These are phyloP conservation scores for Plantago major DNA, from an alignment of 257 asterid genomes.

Conservation along the genomic window DNA sequence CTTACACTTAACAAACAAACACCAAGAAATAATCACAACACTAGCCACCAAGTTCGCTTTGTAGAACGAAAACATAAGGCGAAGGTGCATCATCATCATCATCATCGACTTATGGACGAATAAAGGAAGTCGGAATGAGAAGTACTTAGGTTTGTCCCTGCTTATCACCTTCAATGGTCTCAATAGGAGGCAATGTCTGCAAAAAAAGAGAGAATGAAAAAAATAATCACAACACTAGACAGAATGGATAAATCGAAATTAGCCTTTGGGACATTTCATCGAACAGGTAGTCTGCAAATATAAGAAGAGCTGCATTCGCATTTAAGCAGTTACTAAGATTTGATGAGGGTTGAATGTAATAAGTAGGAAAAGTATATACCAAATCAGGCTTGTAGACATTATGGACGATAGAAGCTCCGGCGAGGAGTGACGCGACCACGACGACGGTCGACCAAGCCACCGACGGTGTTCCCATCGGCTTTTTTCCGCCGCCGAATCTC, in stretches of 20 bases:
- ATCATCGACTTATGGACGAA: no score
- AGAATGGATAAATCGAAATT: neutral
- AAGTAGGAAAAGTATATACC: constrained; percentile 23
- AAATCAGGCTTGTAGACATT: constrained; percentile 71
- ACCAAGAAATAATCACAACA: no score
- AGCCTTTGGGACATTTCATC: constrained; percentile 36
- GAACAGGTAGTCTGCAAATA: constrained; percentile 22
- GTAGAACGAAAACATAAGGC: no score
- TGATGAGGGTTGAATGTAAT: neutral
- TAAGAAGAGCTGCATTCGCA: neutral
- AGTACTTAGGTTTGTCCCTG: constrained; percentile 9
- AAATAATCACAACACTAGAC: neutral
- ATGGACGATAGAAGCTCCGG: constrained; percentile 80
- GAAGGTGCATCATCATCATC: no score
- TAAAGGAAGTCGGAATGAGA: no score
- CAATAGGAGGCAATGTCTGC: constrained; percentile 42
- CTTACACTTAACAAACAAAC: no score
- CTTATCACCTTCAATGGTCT: constrained; percentile 15
- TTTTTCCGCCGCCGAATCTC: constrained; percentile 74
- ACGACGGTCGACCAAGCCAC: constrained; percentile 70
- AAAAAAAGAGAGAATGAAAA: neutral
- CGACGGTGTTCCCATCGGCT: constrained; percentile 77
- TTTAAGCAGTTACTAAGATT: neutral
- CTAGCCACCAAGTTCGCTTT: no score
- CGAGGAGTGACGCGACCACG: constrained; percentile 62